Conservation (phyloP, 2,329 filamentous ascomycete genomes). For the Colletotrichum euphorbiae region DNA sequence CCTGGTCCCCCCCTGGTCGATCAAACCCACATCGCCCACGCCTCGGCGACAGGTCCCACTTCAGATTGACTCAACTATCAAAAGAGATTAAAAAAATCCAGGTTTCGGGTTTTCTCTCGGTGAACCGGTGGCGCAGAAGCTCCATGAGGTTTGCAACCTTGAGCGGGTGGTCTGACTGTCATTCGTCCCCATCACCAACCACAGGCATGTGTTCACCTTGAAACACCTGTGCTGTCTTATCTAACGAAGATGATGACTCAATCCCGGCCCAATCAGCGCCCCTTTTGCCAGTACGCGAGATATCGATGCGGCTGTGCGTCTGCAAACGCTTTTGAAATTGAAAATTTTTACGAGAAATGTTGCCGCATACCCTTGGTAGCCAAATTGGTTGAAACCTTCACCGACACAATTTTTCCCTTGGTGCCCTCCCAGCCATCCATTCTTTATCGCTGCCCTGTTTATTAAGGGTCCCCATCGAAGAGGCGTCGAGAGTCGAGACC, state of each 20-base stretch:
- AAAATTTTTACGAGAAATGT: constrained; percentile 1
- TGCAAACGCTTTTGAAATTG: background rate
- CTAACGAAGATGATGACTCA: constrained; percentile 17
- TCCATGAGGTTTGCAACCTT: constrained; percentile 5
- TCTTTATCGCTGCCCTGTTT: constrained; percentile 3
- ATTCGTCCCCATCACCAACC: background rate
- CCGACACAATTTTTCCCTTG: background rate
- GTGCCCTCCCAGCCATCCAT: background rate
- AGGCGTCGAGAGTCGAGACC: constrained; percentile 3
- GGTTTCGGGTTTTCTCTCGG: background rate
- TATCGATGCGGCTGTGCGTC: background rate
- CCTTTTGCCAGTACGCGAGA: constrained; percentile 8
- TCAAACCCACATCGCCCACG: constrained; percentile 25
- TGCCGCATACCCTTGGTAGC: background rate
- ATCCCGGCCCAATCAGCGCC: constrained; percentile 9
- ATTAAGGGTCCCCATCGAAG: background rate
- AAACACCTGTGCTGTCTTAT: background rate
- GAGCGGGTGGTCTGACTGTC: constrained; percentile 9
- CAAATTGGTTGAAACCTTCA: background rate
- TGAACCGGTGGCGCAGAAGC: background rate
- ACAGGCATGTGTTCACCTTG: background rate
- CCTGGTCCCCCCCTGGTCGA: constrained; percentile 3
- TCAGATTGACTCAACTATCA: constrained; percentile 17
- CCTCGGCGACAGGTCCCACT: constrained; percentile 9
- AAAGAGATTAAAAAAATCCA: no score